Conservation (phyloP, 805 yeast genomes). For the Wickerhamomyces queroliae region DNA sequence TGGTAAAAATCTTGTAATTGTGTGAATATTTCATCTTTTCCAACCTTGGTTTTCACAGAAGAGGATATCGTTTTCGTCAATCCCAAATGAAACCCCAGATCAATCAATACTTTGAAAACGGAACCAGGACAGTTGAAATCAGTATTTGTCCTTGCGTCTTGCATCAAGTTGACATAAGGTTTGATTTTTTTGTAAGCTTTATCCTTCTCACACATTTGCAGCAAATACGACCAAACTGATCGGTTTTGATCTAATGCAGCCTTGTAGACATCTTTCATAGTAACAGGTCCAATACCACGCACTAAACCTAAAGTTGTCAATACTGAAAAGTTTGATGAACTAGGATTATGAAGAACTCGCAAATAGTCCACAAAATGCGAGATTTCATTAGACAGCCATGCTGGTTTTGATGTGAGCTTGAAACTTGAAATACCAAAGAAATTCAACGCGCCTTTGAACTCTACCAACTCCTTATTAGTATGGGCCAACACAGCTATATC, state of each 20-base stretch:
- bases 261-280: constrained; percentile 16
- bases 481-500: constrained; percentile 51
- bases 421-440: constrained; percentile 36
- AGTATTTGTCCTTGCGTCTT: constrained; percentile 7
- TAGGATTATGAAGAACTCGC: constrained; percentile 30
- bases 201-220: not conserved
- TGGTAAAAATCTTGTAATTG: constrained; percentile 32
- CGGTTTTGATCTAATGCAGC: constrained; percentile 1
- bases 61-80: constrained; percentile 7
- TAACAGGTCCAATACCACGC: constrained; percentile 15
- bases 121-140: constrained; percentile 11
- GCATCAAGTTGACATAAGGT: constrained; percentile 21
- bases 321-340: constrained; percentile 21
- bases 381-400: constrained; percentile 44
- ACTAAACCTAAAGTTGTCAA: constrained; percentile 21
- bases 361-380: constrained; percentile 42
- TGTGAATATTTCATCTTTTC: constrained; percentile 18
- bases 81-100: constrained; percentile 11
- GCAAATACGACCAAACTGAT: constrained; percentile 9
- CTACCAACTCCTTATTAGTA: constrained; percentile 43
- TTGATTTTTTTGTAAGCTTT: constrained; percentile 18
- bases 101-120: constrained; percentile 9
- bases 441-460: constrained; percentile 31
- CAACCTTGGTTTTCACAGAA: constrained; percentile 16
- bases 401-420: constrained; percentile 40